Evolutionary conservation across 1,139 yeast species (phyloP).

Genomic region (Lodderomyces oxycetoniae): DNA sequence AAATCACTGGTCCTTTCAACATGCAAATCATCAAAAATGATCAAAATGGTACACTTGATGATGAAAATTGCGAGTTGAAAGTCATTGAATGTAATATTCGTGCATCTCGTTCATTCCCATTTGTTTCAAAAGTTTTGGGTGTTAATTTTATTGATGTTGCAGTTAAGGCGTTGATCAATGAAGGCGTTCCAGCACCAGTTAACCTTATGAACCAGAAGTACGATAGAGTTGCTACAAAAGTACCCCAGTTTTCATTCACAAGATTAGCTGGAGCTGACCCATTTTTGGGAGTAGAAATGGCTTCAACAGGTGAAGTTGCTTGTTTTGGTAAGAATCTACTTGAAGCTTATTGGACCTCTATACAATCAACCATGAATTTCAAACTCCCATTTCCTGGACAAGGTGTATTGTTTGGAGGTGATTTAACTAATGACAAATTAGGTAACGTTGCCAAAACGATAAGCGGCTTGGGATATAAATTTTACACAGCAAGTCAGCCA

Average conservation of each 20-base stretch:
- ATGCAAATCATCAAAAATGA: conserved; percentile 67
- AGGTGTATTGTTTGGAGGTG: conserved; percentile 93
- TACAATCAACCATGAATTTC: conserved; percentile 97
- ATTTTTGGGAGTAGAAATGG: conserved; percentile 97
- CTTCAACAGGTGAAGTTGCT: conserved; percentile 98
- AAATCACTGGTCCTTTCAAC: conserved; percentile 96
- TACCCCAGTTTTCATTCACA: conserved; percentile 96
- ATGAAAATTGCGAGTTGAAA: conserved; percentile 61
- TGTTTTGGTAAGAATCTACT: conserved; percentile 80
- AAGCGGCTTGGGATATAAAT: conserved; percentile 73
- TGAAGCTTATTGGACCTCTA: conserved; percentile 97
- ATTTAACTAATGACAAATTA: conserved; percentile 63
- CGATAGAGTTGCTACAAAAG: conserved; percentile 84
- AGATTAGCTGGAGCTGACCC: conserved; percentile 99
- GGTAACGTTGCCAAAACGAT: conserved; percentile 69
- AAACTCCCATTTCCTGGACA: conserved; percentile 84
- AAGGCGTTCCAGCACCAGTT: conserved; percentile 63
- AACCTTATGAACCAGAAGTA: conserved; percentile 59
- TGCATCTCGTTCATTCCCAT: conserved; percentile 98
- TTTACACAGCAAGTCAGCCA: conserved; percentile 67
- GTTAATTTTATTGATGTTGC: conserved; percentile 92
- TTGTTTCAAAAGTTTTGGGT: conserved; percentile 94
- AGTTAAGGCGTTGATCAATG: conserved; percentile 75
- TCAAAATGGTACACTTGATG: conserved; percentile 38
- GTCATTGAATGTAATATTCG: conserved; percentile 98